These are phyloP conservation scores for Nitzschia putrida DNA, from an alignment of 108 stramenopile species.

Conservation along the genomic window DNA sequence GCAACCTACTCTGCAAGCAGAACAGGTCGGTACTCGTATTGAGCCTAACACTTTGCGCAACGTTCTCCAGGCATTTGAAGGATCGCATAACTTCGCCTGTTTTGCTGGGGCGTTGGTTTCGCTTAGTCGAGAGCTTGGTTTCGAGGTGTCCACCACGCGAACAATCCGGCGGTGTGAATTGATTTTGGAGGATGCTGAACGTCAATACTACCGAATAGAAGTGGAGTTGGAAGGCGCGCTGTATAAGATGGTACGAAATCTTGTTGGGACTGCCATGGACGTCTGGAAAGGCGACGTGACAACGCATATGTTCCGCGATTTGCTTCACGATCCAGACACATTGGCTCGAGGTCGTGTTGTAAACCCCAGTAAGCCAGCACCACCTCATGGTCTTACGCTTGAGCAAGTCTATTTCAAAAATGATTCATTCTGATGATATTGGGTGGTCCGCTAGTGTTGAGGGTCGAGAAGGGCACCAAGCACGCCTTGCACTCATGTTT, in stretches of 20 bases:
- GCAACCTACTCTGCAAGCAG: constrained; percentile 38
- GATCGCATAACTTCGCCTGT: constrained; percentile 76
- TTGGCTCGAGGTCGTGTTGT: constrained; percentile 34
- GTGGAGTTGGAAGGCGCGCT: constrained; percentile 74
- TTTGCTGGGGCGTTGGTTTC: constrained; percentile 79
- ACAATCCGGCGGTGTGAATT: constrained; percentile 64
- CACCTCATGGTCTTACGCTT: constrained; percentile 79
- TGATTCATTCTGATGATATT: constrained; percentile 34
- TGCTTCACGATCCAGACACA: constrained; percentile 37
- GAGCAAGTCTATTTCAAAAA: constrained; percentile 76
- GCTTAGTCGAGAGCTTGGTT: constrained; percentile 43
- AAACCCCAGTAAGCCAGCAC: constrained; percentile 81
- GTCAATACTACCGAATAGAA: constrained; percentile 63
- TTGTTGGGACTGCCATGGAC: constrained; percentile 82
- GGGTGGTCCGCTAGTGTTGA: not conserved
- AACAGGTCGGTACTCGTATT: constrained; percentile 5
- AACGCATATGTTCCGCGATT: constrained; percentile 45
- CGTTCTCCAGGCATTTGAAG: constrained; percentile 60
- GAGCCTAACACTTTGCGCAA: constrained; percentile 43
- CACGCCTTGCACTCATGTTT: too few relatives aligned
- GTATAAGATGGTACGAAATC: constrained; percentile 87
- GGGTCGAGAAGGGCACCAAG: too few relatives aligned
- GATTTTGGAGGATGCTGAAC: constrained; percentile 42
- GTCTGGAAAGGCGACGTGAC: constrained; percentile 50
- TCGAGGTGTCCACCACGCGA: constrained; percentile 51